phyloP scores from a whole-genome alignment of 2,329 filamentous ascomycete species.

The Apiospora hydei region DNA sequence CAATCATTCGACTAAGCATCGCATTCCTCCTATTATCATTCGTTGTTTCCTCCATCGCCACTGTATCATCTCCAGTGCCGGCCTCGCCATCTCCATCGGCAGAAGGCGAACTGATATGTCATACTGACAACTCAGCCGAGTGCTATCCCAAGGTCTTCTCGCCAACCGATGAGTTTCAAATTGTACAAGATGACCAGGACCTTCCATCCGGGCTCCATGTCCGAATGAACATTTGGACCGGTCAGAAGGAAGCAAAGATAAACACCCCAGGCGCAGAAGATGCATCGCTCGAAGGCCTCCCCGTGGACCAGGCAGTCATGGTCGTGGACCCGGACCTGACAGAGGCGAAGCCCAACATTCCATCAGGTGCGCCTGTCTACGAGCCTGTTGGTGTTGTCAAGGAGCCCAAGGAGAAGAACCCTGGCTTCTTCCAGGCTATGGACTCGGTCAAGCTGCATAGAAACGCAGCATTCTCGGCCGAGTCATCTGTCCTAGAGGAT shows the following conservation, averaged over 20 bases:
- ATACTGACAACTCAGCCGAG: slow-evolving; percentile 63
- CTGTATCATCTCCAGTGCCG: slow-evolving; percentile 36
- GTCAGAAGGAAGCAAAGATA: slow-evolving; percentile 70
- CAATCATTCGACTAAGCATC: slow-evolving; percentile 29
- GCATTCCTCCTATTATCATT: slow-evolving; percentile 31
- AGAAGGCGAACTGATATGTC: slow-evolving; percentile 68
- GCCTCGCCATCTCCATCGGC: slow-evolving; percentile 44
- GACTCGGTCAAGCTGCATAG: slow-evolving; percentile 56
- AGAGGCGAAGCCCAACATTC: slow-evolving; percentile 44
- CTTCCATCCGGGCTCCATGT: slow-evolving; percentile 71
- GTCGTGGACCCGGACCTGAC: slow-evolving; percentile 58
- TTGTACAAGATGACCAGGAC: slow-evolving; percentile 69
- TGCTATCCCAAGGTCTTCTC: slow-evolving; percentile 72
- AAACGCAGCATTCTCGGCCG: slow-evolving; percentile 33
- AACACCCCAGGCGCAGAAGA: slow-evolving; percentile 63
- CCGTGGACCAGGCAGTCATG: slow-evolving; percentile 60
- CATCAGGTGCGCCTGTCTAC: slow-evolving; percentile 62
- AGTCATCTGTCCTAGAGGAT: slow-evolving; percentile 48
- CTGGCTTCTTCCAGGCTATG: slow-evolving; percentile 56
- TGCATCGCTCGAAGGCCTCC: slow-evolving; percentile 56
- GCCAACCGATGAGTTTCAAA: slow-evolving; percentile 70
- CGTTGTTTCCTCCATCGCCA: slow-evolving; percentile 33
- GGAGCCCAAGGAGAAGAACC: slow-evolving; percentile 51
- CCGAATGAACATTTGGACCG: slow-evolving; percentile 69
- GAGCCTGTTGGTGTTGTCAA: slow-evolving; percentile 65